Conservation (phyloP, 257 asterid species). For the Ocimum tenuiflorum region DNA sequence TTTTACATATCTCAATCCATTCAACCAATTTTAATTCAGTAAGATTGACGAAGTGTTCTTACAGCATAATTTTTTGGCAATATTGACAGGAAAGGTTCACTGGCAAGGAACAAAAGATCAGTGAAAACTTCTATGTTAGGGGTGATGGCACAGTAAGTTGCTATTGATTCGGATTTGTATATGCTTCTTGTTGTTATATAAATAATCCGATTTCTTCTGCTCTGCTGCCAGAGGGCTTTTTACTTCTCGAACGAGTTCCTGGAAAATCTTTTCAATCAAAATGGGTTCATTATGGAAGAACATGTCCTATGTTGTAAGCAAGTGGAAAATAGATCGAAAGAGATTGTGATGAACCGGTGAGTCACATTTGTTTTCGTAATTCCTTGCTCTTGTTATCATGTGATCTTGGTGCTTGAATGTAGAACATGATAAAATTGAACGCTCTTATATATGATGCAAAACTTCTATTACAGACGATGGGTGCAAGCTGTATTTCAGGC, state of each 20-base stretch:
- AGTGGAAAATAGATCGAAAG: slow-evolving; percentile 89
- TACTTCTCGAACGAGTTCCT: slow-evolving; percentile 86
- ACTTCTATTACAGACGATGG: slow-evolving; percentile 63
- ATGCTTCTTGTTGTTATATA: slow-evolving; percentile 13
- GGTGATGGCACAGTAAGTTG: slow-evolving; percentile 97
- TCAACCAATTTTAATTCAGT: not conserved
- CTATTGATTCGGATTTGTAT: not conserved
- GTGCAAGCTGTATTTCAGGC: slow-evolving; percentile 80
- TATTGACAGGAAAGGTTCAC: slow-evolving; percentile 81
- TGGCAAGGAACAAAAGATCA: slow-evolving; percentile 83
- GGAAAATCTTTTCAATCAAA: slow-evolving; percentile 51
- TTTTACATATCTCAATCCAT: too few species aligned
- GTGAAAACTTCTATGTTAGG: slow-evolving; percentile 93
- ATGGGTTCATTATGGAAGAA: slow-evolving; percentile 67
- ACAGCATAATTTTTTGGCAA: too few species aligned
- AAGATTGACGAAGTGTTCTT: slow-evolving; percentile 9
- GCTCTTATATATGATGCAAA: too few species aligned
- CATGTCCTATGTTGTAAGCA: slow-evolving; percentile 83
- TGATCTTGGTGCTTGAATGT: not conserved
- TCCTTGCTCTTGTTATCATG: not conserved
- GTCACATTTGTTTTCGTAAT: not conserved
- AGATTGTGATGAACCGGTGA: slow-evolving; percentile 84
- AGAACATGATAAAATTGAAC: not conserved
- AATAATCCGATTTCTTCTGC: slow-evolving; percentile 16
- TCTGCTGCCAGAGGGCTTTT: slow-evolving; percentile 74